Evolutionary conservation across 306 rosid species (phyloP).

Genomic region (Pyrus pyrifolia): DNA sequence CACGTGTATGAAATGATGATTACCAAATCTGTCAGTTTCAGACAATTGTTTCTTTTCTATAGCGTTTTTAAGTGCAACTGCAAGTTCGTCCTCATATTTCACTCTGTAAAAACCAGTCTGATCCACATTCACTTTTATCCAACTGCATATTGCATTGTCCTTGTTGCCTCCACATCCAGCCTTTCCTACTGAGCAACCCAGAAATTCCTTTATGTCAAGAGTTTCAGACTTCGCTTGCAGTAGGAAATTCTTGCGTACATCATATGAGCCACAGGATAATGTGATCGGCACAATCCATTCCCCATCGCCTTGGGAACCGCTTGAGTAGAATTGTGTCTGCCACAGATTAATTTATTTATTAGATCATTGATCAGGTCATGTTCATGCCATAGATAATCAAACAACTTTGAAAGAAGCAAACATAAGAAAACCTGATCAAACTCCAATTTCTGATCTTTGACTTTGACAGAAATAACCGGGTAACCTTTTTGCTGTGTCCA

Average conservation of each 20-base stretch:
- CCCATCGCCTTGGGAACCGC: slow-evolving; percentile 76
- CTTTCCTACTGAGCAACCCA: slow-evolving; percentile 26
- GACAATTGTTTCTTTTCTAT: slow-evolving; percentile 58
- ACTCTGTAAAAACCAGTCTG: slow-evolving; percentile 96
- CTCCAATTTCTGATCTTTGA: slow-evolving; percentile 59
- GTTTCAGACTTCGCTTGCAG: slow-evolving; percentile 52
- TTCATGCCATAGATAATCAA: background rate
- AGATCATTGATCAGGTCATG: background rate
- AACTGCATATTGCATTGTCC: slow-evolving; percentile 24
- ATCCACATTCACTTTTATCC: slow-evolving; percentile 88
- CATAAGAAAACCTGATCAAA: slow-evolving; percentile 65
- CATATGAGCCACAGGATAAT: slow-evolving; percentile 62
- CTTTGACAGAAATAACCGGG: slow-evolving; percentile 70
- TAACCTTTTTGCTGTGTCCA: slow-evolving; percentile 96
- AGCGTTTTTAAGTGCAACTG: slow-evolving; percentile 67
- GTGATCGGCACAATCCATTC: slow-evolving; percentile 87
- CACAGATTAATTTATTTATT: slow-evolving; percentile 12
- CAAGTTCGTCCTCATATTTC: slow-evolving; percentile 73
- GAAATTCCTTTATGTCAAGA: slow-evolving; percentile 44
- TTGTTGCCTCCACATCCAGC: slow-evolving; percentile 11
- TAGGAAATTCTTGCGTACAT: slow-evolving; percentile 58
- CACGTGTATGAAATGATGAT: slow-evolving; percentile 9
- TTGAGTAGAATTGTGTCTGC: slow-evolving; percentile 77
- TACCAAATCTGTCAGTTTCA: slow-evolving; percentile 84
- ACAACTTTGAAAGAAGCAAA: slow-evolving; percentile 1